Conservation (phyloP, 768 basidiomycete genomes). For the Russula compacta region DNA sequence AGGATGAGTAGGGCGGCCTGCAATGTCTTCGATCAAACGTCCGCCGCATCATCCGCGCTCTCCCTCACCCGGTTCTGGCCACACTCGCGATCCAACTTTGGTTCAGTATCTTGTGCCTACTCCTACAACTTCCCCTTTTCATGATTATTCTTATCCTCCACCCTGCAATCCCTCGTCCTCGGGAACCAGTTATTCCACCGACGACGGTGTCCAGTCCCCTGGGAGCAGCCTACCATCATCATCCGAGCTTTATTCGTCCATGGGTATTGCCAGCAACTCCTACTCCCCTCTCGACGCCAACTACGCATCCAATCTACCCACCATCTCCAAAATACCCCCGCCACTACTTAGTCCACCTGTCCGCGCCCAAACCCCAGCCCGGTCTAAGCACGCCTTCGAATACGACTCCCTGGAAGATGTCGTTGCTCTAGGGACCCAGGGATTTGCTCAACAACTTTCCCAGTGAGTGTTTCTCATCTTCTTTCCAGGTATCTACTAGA, state of each 20-base stretch:
- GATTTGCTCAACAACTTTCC: constrained; percentile 16
- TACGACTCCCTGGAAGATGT: constrained; percentile 18
- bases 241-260: constrained; percentile 1
- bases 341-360: constrained; percentile 4
- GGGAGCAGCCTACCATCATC: neutral
- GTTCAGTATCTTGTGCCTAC: constrained; percentile 13
- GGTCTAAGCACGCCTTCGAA: neutral
- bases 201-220: constrained; percentile 2
- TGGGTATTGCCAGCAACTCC: neutral
- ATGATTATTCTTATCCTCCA: neutral
- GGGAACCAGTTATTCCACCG: constrained; percentile 2
- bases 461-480: constrained; percentile 11
- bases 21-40: too few relatives aligned
- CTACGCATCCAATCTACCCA: neutral
- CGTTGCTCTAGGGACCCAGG: constrained; percentile 8
- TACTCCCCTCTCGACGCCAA: constrained; percentile 3
- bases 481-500: neutral
- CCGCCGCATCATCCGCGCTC: neutral
- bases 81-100: constrained; percentile 10
- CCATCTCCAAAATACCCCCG: neutral
- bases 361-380: neutral
- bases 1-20: too few relatives aligned
- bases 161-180: constrained; percentile 1
- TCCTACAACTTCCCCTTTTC: constrained; percentile 5
- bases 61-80: constrained; percentile 6